Percentiles rank a stretch among this genome's conserved stretches.
phyloP scores from a whole-genome alignment of 805 yeast species.

The Suhomyces sp. region DNA sequence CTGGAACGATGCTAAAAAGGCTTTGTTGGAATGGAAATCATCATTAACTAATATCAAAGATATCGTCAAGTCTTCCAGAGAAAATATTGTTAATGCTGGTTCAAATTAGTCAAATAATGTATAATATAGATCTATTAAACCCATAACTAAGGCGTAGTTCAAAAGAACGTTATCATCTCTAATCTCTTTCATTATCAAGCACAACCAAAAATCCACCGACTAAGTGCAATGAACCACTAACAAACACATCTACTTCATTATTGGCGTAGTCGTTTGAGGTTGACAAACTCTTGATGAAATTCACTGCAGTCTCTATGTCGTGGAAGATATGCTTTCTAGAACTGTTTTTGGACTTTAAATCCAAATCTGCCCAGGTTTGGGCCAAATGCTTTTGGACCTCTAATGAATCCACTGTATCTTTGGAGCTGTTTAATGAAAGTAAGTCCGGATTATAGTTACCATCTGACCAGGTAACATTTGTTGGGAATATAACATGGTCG shows the following conservation, averaged over 20 bases:
- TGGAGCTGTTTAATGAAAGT: conserved; percentile 79
- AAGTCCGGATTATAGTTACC: conserved; percentile 80
- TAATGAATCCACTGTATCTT: conserved; percentile 73
- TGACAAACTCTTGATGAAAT: conserved; percentile 47
- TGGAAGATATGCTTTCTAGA: conserved; percentile 53
- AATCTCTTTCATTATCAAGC: conserved; percentile 49
- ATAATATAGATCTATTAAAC: conserved; percentile 3
- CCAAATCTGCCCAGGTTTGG: conserved; percentile 60
- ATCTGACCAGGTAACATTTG: conserved; percentile 87
- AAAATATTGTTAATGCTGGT: conserved; percentile 33
- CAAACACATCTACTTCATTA: conserved; percentile 64
- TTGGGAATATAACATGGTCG: conserved; percentile 79
- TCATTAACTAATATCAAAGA: conserved; percentile 41
- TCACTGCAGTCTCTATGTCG: conserved; percentile 73
- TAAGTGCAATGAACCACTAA: conserved; percentile 88
- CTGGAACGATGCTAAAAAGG: conserved; percentile 36
- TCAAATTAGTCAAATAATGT: conserved; percentile 9
- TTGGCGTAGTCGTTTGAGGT: conserved; percentile 23
- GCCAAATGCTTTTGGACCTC: conserved; percentile 77
- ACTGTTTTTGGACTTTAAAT: conserved; percentile 23
- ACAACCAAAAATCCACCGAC: conserved; percentile 94
- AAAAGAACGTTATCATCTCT: not conserved
- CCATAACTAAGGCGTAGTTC: not conserved
- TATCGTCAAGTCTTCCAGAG: conserved; percentile 42
- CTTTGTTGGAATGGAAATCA: conserved; percentile 37